A percentile compares a stretch with the other conserved stretches of the same genome.
Conservation (phyloP, 2,329 filamentous ascomycete species). For the Talaromyces piceae region DNA sequence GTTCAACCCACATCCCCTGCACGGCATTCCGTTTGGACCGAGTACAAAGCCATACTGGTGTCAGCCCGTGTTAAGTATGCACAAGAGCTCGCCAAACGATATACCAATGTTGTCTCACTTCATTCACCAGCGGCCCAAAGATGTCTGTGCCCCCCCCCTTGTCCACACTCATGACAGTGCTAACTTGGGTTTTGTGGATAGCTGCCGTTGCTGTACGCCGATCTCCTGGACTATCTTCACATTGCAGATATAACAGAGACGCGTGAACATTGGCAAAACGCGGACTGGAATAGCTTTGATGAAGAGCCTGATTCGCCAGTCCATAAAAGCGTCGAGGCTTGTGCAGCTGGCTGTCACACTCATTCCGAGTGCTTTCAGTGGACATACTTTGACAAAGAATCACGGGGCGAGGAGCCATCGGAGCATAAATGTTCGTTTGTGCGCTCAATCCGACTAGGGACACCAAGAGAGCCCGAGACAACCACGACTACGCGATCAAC, state of each 20-base stretch:
- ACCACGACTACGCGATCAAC: slow-evolving; percentile 8
- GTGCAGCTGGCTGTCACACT: slow-evolving; percentile 19
- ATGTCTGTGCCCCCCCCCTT: slow-evolving; percentile 12
- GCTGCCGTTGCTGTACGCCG: slow-evolving; percentile 20
- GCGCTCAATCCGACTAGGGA: slow-evolving; percentile 18
- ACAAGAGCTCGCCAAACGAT: slow-evolving; percentile 42
- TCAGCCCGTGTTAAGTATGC: slow-evolving; percentile 44
- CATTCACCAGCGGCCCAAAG: slow-evolving; percentile 16
- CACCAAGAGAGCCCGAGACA: slow-evolving; percentile 10
- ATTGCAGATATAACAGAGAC: slow-evolving; percentile 15
- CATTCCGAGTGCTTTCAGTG: slow-evolving; percentile 19
- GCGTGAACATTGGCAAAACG: slow-evolving; percentile 29
- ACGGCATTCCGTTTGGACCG: slow-evolving; percentile 40
- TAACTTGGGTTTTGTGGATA: background rate
- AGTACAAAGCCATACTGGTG: slow-evolving; percentile 40
- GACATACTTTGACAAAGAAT: slow-evolving; percentile 15
- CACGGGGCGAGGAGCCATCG: slow-evolving; percentile 3
- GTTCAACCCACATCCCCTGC: slow-evolving; percentile 44
- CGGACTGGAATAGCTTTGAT: slow-evolving; percentile 24
- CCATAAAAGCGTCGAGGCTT: slow-evolving; percentile 24
- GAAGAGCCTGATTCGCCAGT: slow-evolving; percentile 20
- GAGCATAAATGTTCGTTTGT: slow-evolving; percentile 19
- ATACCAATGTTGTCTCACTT: slow-evolving; percentile 46
- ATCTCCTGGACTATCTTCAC: slow-evolving; percentile 24
- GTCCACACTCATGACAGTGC: background rate